phyloP scores from a whole-genome alignment of 2,329 filamentous ascomycete species.

The Colletotrichum sp. region DNA sequence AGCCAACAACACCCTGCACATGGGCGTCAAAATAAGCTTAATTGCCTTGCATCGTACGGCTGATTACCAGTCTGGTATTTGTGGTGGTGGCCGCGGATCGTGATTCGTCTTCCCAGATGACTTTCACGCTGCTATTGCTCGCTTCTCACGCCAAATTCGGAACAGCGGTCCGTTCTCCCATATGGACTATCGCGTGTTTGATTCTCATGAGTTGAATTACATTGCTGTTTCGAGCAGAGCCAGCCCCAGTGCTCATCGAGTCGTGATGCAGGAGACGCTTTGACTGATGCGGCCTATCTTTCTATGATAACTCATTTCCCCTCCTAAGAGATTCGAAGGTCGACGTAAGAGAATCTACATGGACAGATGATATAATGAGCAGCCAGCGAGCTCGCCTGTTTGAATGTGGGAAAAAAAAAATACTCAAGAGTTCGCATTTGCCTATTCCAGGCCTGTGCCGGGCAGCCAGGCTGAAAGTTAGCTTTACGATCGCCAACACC shows the following conservation, averaged over 20 bases:
- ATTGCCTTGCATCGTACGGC: not conserved
- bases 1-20: not conserved
- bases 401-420: rapidly evolving
- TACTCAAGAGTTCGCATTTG: too few relatives aligned
- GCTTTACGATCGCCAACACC: not conserved
- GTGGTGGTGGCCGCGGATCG: not conserved
- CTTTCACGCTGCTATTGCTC: not conserved
- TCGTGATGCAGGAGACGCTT: not conserved
- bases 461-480: not conserved
- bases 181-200: not conserved
- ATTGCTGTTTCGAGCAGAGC: not conserved
- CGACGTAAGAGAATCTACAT: not conserved
- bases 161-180: not conserved
- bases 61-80: not conserved
- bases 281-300: not conserved
- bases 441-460: too few relatives aligned
- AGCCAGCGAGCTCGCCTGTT: not conserved
- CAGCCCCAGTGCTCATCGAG: not conserved
- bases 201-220: not conserved
- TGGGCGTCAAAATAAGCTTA: not conserved
- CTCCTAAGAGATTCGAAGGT: not conserved
- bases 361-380: rapidly evolving
- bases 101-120: not conserved
- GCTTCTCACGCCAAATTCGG: not conserved
- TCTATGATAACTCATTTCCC: not conserved